Base-by-base conservation (phyloP, 2,329 filamentous ascomycete species). In the Aquanectria penicillioides region DNA sequence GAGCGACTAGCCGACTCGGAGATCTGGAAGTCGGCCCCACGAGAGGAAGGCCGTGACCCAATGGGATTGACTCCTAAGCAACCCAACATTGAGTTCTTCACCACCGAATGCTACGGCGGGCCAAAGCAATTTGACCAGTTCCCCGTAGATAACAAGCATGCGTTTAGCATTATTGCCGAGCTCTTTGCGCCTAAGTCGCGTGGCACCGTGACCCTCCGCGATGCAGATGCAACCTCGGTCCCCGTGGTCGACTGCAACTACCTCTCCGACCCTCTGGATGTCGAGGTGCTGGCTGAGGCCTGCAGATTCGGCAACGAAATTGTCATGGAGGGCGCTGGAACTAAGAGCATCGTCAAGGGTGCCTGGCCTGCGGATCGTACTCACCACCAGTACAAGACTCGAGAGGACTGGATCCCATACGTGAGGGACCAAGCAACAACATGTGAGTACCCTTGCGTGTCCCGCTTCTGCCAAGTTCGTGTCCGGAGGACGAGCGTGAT, bases 11-110 rank as follows among this genome's bases (percentile, higher is more conserved):
- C 79, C 40, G 77, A 86, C 63, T 81, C 82, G 1, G 75, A 80
- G 3, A 65, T 86, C 6, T 89, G 87, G 87, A 77, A 77, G 3
- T 73, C 77, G 5, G 82, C 85, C 0, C 73, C 78, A 0, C 77
- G 81, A 6, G 50, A 74, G 29, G 71, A 77, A 22, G 83, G 83
- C 4, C 83, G 86, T 5, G 87, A 89, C 64, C 85, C 87, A 0
- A 89, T 90, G 86, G 85, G 83, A 15, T 74, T 89, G 13, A 81
- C 81, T 0, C 73, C 77, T 0, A 71, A 73, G 6, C 87, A 89
- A 66, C 85, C 87, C 0, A 86, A 88, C 65, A 70, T 87, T 44
- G 87, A 89, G 65, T 83, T 87, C 71, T 89, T 87, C 73, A 85
- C 80, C 26, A 88, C 86, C 0, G 86, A 88, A 67, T 84, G 83